Evolutionary conservation across 805 yeast genomes (phyloP).

Genomic region (Metschnikowia koreensis): DNA sequence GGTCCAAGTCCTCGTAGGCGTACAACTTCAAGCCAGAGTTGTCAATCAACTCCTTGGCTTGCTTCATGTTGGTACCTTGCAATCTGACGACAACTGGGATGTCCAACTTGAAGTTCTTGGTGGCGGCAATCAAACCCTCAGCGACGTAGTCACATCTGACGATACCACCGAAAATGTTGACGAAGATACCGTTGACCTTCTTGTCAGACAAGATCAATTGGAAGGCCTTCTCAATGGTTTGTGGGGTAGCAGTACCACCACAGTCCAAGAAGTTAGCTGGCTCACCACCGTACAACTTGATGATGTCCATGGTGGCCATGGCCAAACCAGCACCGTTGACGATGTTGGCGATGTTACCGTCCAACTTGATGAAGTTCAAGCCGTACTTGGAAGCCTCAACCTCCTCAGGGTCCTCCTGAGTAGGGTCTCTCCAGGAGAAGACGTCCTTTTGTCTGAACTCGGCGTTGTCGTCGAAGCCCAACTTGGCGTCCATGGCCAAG

Average conservation of each 20-base stretch:
- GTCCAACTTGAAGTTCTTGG: slow-evolving; percentile 84
- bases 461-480: slow-evolving; percentile 97
- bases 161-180: slow-evolving; percentile 98
- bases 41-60: slow-evolving; percentile 82
- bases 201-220: slow-evolving; percentile 86
- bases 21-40: slow-evolving; percentile 91
- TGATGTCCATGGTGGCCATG: slow-evolving; percentile 99
- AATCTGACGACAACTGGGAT: slow-evolving; percentile 97
- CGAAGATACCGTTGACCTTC: slow-evolving; percentile 91
- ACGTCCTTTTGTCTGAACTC: slow-evolving; percentile 92
- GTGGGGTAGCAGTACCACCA: slow-evolving; percentile 99
- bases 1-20: slow-evolving; percentile 89
- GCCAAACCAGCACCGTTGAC: slow-evolving; percentile 99
- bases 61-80: slow-evolving; percentile 94
- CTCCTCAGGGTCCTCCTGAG: slow-evolving; percentile 98
- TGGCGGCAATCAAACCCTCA: slow-evolving; percentile 92
- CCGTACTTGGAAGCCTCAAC: slow-evolving; percentile 87
- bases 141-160: slow-evolving; percentile 99
- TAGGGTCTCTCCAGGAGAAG: slow-evolving; percentile 92
- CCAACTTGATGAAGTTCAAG: slow-evolving; percentile 93
- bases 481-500: slow-evolving; percentile 98
- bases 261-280: slow-evolving; percentile 99
- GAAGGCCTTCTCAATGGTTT: slow-evolving; percentile 96
- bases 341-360: slow-evolving; percentile 97
- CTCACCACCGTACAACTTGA: slow-evolving; percentile 95